These are phyloP conservation scores for Sugiyamaella americana DNA, from an alignment of 805 yeast species.

Conservation along the genomic window DNA sequence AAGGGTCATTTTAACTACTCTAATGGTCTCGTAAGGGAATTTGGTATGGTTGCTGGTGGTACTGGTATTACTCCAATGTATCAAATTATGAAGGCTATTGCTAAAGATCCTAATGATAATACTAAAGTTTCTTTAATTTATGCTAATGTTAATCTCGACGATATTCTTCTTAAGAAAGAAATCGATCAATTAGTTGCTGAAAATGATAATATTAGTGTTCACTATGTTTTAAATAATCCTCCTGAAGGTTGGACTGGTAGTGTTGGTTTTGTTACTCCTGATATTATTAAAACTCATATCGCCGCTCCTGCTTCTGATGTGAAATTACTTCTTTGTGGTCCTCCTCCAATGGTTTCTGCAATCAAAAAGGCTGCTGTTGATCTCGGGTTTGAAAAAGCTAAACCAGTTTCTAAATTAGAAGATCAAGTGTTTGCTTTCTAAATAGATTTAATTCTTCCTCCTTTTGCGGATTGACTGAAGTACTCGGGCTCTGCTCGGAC, in stretches of 20 bases:
- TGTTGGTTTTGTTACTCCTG: slow-evolving; percentile 76
- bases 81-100: slow-evolving; percentile 74
- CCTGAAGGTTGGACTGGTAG: slow-evolving; percentile 76
- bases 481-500: no score
- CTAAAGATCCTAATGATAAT: slow-evolving; percentile 76
- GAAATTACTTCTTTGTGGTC: slow-evolving; percentile 82
- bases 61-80: slow-evolving; percentile 75
- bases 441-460: no score
- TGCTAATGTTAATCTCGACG: slow-evolving; percentile 74
- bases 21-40: slow-evolving; percentile 63
- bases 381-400: slow-evolving; percentile 77
- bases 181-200: slow-evolving; percentile 56
- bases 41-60: slow-evolving; percentile 94
- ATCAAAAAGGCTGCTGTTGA: slow-evolving; percentile 69
- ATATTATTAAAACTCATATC: slow-evolving; percentile 54
- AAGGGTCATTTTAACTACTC: slow-evolving; percentile 81
- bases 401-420: slow-evolving; percentile 81
- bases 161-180: slow-evolving; percentile 74
- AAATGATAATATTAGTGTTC: slow-evolving; percentile 51
- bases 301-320: slow-evolving; percentile 56
- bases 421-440: slow-evolving; percentile 87
- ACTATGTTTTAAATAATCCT: slow-evolving; percentile 66
- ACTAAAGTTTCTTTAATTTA: slow-evolving; percentile 81
- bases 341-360: slow-evolving; percentile 86
- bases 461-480: no score